Evolutionary conservation across 148 eudicot species (phyloP).

Genomic region (Vaccinium darrowii): DNA sequence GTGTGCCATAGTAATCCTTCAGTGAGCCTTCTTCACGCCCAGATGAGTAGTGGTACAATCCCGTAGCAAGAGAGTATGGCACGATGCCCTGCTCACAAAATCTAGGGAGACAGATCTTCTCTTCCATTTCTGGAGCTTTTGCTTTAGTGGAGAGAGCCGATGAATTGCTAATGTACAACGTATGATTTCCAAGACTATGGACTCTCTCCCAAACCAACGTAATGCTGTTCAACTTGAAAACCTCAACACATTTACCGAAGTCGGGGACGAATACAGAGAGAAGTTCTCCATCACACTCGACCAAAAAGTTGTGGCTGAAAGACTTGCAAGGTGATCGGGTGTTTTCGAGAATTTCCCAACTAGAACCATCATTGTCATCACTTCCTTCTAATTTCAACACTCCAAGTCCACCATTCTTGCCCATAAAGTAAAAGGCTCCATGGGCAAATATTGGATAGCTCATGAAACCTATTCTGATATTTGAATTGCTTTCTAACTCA

Average conservation of each 20-base stretch:
- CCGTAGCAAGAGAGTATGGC: background rate
- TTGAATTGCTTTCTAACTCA: background rate
- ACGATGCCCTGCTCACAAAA: background rate
- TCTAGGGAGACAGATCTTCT: background rate
- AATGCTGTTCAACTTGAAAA: background rate
- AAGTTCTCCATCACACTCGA: constrained; percentile 2
- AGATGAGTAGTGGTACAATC: background rate
- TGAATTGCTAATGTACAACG: background rate
- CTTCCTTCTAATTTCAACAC: background rate
- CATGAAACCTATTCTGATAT: too few relatives aligned
- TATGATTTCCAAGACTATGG: background rate
- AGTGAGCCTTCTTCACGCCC: background rate
- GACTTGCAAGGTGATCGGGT: background rate
- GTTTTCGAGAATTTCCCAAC: background rate
- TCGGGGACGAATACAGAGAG: background rate
- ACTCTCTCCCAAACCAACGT: background rate
- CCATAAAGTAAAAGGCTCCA: background rate
- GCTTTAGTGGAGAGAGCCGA: background rate
- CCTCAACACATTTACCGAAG: background rate
- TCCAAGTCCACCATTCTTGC: background rate
- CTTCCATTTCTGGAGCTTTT: background rate
- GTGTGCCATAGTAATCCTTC: constrained; percentile 2
- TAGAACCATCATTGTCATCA: background rate
- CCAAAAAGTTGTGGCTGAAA: background rate
- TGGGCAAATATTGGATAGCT: background rate